Conservation (phyloP, 805 yeast genomes). For the Zygoascus bituminiphila region DNA sequence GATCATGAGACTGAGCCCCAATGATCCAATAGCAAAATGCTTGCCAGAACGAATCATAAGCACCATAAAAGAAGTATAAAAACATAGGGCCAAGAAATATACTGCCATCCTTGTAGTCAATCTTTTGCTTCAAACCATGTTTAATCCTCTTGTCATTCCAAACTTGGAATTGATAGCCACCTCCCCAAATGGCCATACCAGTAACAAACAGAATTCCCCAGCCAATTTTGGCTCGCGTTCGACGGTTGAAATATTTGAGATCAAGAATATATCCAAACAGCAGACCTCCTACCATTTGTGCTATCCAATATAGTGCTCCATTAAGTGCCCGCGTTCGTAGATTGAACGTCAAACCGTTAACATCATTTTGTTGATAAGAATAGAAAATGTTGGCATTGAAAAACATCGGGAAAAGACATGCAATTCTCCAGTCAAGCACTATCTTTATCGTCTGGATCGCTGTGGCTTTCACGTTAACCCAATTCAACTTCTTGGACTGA, state of each 20-base stretch:
- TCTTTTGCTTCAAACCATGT: constrained; percentile 23
- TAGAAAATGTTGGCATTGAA: constrained; percentile 59
- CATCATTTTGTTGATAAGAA: constrained; percentile 54
- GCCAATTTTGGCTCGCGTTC: constrained; percentile 38
- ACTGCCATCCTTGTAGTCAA: constrained; percentile 37
- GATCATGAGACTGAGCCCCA: constrained; percentile 51
- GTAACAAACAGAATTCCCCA: constrained; percentile 33
- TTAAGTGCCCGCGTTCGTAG: constrained; percentile 54
- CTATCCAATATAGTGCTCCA: constrained; percentile 52
- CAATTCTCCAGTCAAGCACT: constrained; percentile 36
- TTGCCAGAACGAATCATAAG: constrained; percentile 53
- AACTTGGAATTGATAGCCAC: constrained; percentile 43
- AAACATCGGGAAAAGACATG: constrained; percentile 51
- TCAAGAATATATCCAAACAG: constrained; percentile 43
- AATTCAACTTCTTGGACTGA: constrained; percentile 35
- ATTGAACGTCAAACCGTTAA: constrained; percentile 47
- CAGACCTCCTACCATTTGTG: constrained; percentile 52
- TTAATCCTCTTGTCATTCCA: constrained; percentile 10
- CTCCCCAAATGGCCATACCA: constrained; percentile 49
- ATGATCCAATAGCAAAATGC: constrained; percentile 48
- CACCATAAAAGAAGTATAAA: constrained; percentile 54
- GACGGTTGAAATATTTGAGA: constrained; percentile 33
- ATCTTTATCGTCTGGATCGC: constrained; percentile 30
- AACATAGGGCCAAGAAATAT: constrained; percentile 51
- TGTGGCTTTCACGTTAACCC: constrained; percentile 23